These are phyloP conservation scores for Harrya chromipes DNA, from an alignment of 768 basidiomycete genomes.

Conservation along the genomic window DNA sequence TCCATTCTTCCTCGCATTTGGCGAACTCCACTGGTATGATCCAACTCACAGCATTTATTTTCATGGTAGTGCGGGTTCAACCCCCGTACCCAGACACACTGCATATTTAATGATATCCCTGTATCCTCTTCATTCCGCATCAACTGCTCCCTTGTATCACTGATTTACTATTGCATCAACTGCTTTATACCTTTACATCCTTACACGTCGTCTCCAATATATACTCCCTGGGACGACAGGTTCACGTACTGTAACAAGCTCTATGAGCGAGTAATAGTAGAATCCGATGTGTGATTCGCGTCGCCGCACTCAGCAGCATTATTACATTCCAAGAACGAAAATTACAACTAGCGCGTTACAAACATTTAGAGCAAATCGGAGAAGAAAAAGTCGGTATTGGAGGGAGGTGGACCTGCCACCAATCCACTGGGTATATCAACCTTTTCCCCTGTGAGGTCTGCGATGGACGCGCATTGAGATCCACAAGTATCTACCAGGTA, in stretches of 20 bases:
- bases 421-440: slow-evolving; percentile 85
- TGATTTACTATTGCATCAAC: slow-evolving; percentile 49
- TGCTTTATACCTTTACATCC: slow-evolving; percentile 39
- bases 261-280: slow-evolving; percentile 23
- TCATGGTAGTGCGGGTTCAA: slow-evolving; percentile 73
- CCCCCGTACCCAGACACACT: slow-evolving; percentile 59
- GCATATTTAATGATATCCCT: slow-evolving; percentile 22
- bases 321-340: slow-evolving; percentile 1
- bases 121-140: slow-evolving; percentile 16
- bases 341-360: slow-evolving; percentile 10
- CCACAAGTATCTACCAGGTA: neutral
- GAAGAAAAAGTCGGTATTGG: slow-evolving; percentile 83
- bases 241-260: slow-evolving; percentile 21
- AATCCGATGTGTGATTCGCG: neutral
- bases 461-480: neutral
- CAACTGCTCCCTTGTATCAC: slow-evolving; percentile 29
- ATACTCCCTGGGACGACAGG: slow-evolving; percentile 15
- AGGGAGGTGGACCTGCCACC: slow-evolving; percentile 72
- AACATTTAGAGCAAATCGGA: slow-evolving; percentile 50
- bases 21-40: slow-evolving; percentile 14
- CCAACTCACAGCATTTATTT: slow-evolving; percentile 29
- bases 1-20: neutral
- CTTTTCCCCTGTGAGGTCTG: slow-evolving; percentile 85
- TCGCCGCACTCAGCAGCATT: neutral
- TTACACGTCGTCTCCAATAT: slow-evolving; percentile 11